Evolutionary conservation across 306 rosid genomes (phyloP), one percentile per base, ranked within the genome.

Genomic region (Rosa chinensis): DNA sequence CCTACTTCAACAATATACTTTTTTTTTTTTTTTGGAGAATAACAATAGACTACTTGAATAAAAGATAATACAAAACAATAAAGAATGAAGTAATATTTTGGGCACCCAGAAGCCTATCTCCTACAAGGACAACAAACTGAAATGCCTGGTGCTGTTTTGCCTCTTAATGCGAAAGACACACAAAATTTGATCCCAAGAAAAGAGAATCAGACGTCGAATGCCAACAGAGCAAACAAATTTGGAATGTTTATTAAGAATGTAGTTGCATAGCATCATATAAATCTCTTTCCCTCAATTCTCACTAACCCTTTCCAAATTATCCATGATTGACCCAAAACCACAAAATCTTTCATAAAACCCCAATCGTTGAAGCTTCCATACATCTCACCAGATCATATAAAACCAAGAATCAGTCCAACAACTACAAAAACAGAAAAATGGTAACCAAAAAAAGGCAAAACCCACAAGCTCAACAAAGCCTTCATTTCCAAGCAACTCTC

Each of bases 371-470:
- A 61, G n/a, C 35, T 84, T 40, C 73, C 77, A 79, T 13, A 62
- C 74, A 81, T 37, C 69, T 63, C 66, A 79, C 44, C 67, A 73
- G 82, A 82, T 82, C 82, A 83, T 55, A 71, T 67, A 56, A 75
- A 76, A 72, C 78, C 10, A 55, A 39, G 64, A 56, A 10, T 55
- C 59, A 74, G 40, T 48, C 52, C 66, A 80, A 68, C 72, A 12
- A 25, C 43, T 28, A 67, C 47, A 55, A 42, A 13, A 68, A 49
- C 28, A 25, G 1, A 25, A 47, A 11, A 56, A 78, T 1, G 17
- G 10, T 1, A 12, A 61, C 17, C 21, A 14, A 66, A 78, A 81
- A 16, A 47, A 32, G 17, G 35, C 42, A 79, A 77, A 48, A 67
- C 70, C 56, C 81, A 74, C 42, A 61, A 67, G 69, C 59, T 69